phyloP scores from a whole-genome alignment of 352 stramenopile genomes.

The Pythium oligandrum region DNA sequence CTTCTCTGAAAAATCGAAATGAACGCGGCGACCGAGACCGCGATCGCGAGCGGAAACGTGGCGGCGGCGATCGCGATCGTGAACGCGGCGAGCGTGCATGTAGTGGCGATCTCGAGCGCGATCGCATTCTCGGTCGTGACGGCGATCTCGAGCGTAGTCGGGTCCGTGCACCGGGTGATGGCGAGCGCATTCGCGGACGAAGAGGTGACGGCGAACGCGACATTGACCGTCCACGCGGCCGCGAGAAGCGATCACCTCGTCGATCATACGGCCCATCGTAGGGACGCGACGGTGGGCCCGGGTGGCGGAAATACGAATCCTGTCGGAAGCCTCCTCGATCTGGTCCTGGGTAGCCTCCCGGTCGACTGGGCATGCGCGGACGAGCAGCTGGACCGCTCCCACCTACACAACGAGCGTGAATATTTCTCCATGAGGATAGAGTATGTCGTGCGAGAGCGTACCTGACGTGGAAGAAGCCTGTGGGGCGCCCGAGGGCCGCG shows the following conservation, averaged over 20 bases:
- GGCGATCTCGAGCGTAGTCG: constrained; percentile 3
- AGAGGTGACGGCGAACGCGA: constrained; percentile 35
- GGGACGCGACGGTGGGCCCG: constrained; percentile 19
- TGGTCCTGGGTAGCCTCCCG: too few species aligned
- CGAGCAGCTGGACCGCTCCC: too few species aligned
- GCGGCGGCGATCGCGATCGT: constrained; percentile 36
- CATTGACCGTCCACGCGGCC: constrained; percentile 38
- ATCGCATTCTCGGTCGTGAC: constrained; percentile 20
- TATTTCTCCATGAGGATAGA: too few species aligned
- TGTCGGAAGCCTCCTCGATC: constrained; percentile 6
- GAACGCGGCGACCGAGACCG: constrained; percentile 22
- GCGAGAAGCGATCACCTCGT: constrained; percentile 32
- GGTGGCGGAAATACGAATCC: constrained; percentile 25
- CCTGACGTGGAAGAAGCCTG: not conserved
- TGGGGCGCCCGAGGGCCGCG: constrained; percentile 4
- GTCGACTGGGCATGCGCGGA: too few species aligned
- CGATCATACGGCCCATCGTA: constrained; percentile 25
- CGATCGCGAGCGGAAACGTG: constrained; percentile 36
- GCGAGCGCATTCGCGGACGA: constrained; percentile 16
- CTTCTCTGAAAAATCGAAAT: not conserved
- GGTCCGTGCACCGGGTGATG: constrained; percentile 3
- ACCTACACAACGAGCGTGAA: too few species aligned
- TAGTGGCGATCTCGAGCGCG: constrained; percentile 35
- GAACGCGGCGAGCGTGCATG: constrained; percentile 24
- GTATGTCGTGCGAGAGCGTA: too few species aligned